Base-by-base conservation (phyloP, 768 basidiomycete genomes). In the Mrakia blollopis region DNA sequence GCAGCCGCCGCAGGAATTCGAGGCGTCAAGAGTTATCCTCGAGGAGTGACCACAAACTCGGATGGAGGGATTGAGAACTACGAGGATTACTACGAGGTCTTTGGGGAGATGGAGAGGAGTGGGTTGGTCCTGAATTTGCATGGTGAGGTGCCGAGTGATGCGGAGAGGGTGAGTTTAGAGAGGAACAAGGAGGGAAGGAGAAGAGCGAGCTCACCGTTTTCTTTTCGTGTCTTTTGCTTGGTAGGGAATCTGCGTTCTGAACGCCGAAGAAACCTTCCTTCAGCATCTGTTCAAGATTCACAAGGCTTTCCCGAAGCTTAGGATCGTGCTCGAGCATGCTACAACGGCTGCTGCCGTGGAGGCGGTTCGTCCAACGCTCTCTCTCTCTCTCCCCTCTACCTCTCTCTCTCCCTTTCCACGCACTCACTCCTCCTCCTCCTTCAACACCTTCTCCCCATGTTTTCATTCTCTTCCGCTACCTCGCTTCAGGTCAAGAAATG, bases 61-160 rank as follows among this genome's bases (percentile, higher is more conserved):
- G 93, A 94, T 76, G 90, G 92, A 47, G 97, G 97, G 10, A 96
- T 98, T 79, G 96, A 98, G 83, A 93, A 93, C 21, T 98, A 98
- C 80, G 92, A 92, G 80, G 87, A 88, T 1, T 99, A 96, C 83
- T 97, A 98, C 83, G 91, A 91, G 28, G 88, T 97, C 44, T 98
- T 99, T 82, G 89, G 89, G 80, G 92, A 90, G 52, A 98, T 98
- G 95, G 89, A 98, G 85, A 89, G 92, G 81, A 90, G 89, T 37
- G 92, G 90, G 81, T 91, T 99, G 89, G 94, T 98, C 28, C 87
- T 99, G 61, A 98, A 98, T 85, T 87, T 99, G 50, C 97, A 99
- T 80, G 97, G 97, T 30, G 97, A 99, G 85, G 88, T 98, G 30
- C 95, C 97, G 16, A 85, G 84, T 73, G 95, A 94, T n/a, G 91